Conservation (phyloP, 495 filamentous ascomycete genomes). For the Penicillium subrubescens region DNA sequence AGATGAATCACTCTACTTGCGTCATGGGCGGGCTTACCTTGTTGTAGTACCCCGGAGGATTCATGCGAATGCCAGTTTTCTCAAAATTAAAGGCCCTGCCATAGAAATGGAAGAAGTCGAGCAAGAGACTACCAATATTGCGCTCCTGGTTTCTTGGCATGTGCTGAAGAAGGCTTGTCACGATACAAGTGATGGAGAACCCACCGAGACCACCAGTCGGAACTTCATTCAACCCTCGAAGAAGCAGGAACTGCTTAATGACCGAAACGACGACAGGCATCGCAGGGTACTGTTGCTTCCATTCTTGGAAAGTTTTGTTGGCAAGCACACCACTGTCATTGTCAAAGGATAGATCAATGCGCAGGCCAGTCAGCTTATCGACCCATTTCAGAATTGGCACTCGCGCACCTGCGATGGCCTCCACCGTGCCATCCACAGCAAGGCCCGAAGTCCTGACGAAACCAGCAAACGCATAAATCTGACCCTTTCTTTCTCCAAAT, state of each 20-base stretch:
- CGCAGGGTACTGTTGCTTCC: constrained; percentile 75
- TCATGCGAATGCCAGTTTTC: constrained; percentile 68
- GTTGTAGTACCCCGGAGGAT: constrained; percentile 67
- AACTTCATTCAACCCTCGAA: constrained; percentile 89
- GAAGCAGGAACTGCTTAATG: constrained; percentile 88
- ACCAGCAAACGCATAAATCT: constrained; percentile 53
- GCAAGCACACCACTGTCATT: constrained; percentile 79
- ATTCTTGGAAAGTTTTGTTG: constrained; percentile 73
- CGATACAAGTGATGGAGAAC: constrained; percentile 89
- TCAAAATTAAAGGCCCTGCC: constrained; percentile 74
- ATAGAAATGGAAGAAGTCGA: constrained; percentile 87
- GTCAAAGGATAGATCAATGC: constrained; percentile 92
- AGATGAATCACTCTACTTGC: neutral
- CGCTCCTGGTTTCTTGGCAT: constrained; percentile 65
- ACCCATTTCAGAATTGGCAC: constrained; percentile 93
- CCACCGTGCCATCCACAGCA: constrained; percentile 52
- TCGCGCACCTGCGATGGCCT: constrained; percentile 71
- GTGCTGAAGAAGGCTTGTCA: constrained; percentile 81
- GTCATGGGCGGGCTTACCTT: constrained; percentile 59
- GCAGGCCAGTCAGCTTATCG: constrained; percentile 70
- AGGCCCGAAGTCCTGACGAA: constrained; percentile 53
- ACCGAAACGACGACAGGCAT: constrained; percentile 83
- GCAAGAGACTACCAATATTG: constrained; percentile 74
- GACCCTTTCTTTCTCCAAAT: constrained; percentile 46
- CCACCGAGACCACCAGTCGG: constrained; percentile 89